Conservation (phyloP, 2,329 filamentous ascomycete species). For the Fusarium domesticum region DNA sequence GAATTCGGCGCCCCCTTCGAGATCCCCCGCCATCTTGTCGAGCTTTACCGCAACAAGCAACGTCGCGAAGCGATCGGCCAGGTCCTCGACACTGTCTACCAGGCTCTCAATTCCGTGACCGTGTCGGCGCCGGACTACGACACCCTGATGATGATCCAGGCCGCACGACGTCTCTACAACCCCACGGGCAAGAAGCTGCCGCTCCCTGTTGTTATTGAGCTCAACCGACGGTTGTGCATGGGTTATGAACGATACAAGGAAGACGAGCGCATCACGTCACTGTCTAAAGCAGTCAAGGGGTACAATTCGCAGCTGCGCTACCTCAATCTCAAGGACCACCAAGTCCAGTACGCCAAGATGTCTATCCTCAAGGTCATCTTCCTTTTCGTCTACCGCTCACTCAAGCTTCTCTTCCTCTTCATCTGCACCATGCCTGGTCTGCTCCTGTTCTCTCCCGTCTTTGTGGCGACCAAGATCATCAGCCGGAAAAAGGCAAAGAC, state of each 20-base stretch:
- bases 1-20: constrained; percentile 92
- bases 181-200: constrained; percentile 91
- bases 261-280: constrained; percentile 73
- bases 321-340: constrained; percentile 86
- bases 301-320: constrained; percentile 88
- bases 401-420: constrained; percentile 73
- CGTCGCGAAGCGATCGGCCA: constrained; percentile 82
- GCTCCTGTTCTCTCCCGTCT: constrained; percentile 83
- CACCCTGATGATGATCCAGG: constrained; percentile 94
- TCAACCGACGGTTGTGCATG: constrained; percentile 86
- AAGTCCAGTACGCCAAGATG: constrained; percentile 87
- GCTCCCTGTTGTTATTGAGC: constrained; percentile 86
- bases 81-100: constrained; percentile 81
- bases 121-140: constrained; percentile 93
- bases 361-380: constrained; percentile 72
- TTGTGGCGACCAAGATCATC: constrained; percentile 78
- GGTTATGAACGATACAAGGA: constrained; percentile 93
- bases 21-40: constrained; percentile 75
- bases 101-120: constrained; percentile 81
- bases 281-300: constrained; percentile 71
- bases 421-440: constrained; percentile 83
- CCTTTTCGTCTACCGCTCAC: constrained; percentile 74
- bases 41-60: constrained; percentile 80
- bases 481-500: constrained; percentile 78
- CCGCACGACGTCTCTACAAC: constrained; percentile 88